phyloP scores from a whole-genome alignment of 2,329 filamentous ascomycete genomes.

The Beauveria brongniartii region DNA sequence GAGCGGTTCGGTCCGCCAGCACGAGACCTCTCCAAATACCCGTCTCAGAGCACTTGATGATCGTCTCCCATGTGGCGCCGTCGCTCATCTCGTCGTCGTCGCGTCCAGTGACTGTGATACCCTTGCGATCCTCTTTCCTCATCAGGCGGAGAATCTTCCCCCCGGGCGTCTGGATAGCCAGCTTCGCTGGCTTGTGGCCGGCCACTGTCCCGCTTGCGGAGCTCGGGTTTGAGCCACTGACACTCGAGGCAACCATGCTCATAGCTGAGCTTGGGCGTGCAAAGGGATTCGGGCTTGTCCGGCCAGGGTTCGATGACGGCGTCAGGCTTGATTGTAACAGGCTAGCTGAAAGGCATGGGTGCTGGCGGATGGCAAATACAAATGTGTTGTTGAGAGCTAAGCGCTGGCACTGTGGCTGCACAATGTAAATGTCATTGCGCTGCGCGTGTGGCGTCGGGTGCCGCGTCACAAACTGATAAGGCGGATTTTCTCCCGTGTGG shows the following conservation, averaged over 20 bases:
- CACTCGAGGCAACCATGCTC: conserved; percentile 55
- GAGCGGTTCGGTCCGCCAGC: conserved; percentile 71
- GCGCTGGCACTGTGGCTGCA: conserved; percentile 85
- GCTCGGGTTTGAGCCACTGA: conserved; percentile 49
- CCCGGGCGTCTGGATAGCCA: conserved; percentile 87
- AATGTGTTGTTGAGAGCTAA: conserved; percentile 95
- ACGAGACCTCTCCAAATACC: conserved; percentile 77
- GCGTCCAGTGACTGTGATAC: conserved; percentile 38
- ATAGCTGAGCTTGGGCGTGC: conserved; percentile 53
- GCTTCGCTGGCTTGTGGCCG: conserved; percentile 79
- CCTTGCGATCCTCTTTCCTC: conserved; percentile 64
- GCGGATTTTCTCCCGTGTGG: conserved; percentile 85
- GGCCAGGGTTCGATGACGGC: conserved; percentile 39
- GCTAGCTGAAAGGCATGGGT: conserved; percentile 53
- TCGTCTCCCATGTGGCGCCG: conserved; percentile 78
- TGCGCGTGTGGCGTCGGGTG: conserved; percentile 98
- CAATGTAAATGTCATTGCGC: conserved; percentile 91
- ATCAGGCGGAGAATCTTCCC: conserved; percentile 90
- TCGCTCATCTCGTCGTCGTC: conserved; percentile 53
- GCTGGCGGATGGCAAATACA: conserved; percentile 91
- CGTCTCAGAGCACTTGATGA: conserved; percentile 80
- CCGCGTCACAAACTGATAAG: conserved; percentile 85
- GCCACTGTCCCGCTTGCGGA: conserved; percentile 44
- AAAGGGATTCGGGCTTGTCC: conserved; percentile 52
- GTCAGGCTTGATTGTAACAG: conserved; percentile 30